These are phyloP conservation scores for Artemisia tridentata DNA, from an alignment of 129 eudicot species.

Conservation along the genomic window DNA sequence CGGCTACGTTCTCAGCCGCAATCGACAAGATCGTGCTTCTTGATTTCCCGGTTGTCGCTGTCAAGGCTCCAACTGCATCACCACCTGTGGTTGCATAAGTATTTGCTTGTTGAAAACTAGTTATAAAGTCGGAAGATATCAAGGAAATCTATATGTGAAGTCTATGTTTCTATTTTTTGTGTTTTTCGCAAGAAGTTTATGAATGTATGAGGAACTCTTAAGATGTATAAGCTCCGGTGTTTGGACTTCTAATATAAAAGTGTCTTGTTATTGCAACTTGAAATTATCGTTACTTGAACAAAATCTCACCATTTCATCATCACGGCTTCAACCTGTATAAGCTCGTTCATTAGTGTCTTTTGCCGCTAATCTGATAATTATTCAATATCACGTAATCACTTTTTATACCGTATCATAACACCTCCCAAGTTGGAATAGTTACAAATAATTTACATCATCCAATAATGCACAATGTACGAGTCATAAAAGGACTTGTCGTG, in stretches of 20 bases:
- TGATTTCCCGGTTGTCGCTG: constrained; percentile 69
- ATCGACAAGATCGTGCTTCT: constrained; percentile 78
- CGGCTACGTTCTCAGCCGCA: constrained; percentile 56
- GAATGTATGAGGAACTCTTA: constrained; percentile 18
- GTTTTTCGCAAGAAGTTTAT: constrained; percentile 10
- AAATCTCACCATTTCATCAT: too few relatives aligned
- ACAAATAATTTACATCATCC: constrained; percentile 19
- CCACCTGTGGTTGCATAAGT: not conserved
- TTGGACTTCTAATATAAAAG: too few relatives aligned
- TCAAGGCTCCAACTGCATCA: constrained; percentile 44
- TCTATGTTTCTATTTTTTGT: constrained; percentile 11
- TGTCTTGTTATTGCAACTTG: too few relatives aligned
- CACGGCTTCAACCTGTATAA: too few relatives aligned
- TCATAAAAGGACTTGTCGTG: not conserved
- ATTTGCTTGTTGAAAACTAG: not conserved
- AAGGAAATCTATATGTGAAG: constrained; percentile 14
- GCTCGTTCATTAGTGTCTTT: too few relatives aligned
- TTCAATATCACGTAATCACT: too few relatives aligned
- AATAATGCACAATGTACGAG: not conserved
- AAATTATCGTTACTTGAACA: too few relatives aligned
- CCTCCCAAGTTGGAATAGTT: constrained; percentile 18
- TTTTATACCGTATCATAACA: too few relatives aligned
- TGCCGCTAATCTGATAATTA: too few relatives aligned
- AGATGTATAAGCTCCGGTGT: too few relatives aligned
- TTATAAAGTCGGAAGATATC: not conserved